Evolutionary conservation across 179 eudicot genomes (phyloP), one percentile per base, ranked within the genome.

Genomic region (Carnegiea gigantea): DNA sequence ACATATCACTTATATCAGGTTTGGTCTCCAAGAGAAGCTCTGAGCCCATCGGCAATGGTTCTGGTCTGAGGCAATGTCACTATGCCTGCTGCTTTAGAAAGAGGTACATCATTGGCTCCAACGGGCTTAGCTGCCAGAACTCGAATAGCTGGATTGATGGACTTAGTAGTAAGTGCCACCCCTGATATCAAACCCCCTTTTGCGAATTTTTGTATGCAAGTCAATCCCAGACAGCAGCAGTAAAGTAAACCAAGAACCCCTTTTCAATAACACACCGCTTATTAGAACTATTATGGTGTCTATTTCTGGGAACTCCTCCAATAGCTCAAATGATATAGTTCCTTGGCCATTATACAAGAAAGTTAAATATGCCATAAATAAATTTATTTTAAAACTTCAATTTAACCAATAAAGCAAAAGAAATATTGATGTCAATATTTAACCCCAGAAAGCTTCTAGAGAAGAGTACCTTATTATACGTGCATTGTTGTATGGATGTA

Each of bases 131-230:
- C 99, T 79, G 96, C 99, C 54, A 96, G 67, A 79, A 96, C 84
- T 80, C 92, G 90, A 70, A 96, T 92, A 73, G 88, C 84, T 17
- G 97, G 92, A 75, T 96, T 96, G 75, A 96, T 88, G 67, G 96
- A 89, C 84, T 96, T 96, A 70, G 99, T 98, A 86, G 95, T 98
- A 82, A 96, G 83, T 48, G 95, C 89, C 70, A 96, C 92, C 72
- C 99, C 99, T 18, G 99, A 96, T 86, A 96, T 96, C 79, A 96
- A 83, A 82, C 99, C 99, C 53, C 99, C 99, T 54, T 98, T 98
- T 96, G 77, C 73, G 84, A 38, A 88, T 24, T 81, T 83, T 78
- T 76, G 1, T 28, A 48, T 10, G 23, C 21, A 75, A 18, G 4
- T 70, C 44, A 38, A 73, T 11, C 7, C 49, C 51, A 62, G 20